These are phyloP conservation scores for Cenchrus purpureus DNA, from an alignment of 176 grass and related monocot species.

Conservation along the genomic window DNA sequence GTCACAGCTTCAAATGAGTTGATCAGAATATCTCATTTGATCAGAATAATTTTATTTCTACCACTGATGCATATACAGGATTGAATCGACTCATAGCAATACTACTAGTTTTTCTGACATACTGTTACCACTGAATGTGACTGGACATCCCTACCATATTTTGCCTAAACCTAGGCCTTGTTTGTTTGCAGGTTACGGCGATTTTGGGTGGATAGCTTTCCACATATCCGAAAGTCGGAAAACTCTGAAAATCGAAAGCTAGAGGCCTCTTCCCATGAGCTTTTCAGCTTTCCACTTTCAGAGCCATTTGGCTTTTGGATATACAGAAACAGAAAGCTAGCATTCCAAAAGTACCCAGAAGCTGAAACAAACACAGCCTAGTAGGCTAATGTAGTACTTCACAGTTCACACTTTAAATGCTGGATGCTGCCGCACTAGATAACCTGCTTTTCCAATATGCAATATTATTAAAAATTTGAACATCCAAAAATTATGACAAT, in stretches of 20 bases:
- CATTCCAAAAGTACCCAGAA: no score
- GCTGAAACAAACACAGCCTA: no score
- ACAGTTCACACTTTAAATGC: conserved; percentile 16
- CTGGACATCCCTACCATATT: not conserved
- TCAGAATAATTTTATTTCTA: conserved; percentile 7
- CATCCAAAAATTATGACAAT: not conserved
- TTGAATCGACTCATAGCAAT: not conserved
- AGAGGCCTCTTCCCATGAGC: no score
- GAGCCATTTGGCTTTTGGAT: no score
- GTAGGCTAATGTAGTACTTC: not conserved
- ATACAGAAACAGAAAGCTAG: no score
- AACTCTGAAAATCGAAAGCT: no score
- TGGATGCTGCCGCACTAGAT: not conserved
- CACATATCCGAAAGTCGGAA: no score
- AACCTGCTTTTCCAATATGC: not conserved
- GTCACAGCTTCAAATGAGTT: not conserved
- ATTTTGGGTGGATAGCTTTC: no score
- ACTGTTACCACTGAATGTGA: not conserved
- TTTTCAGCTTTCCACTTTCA: not conserved
- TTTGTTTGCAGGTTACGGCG: no score
- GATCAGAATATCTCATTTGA: not conserved
- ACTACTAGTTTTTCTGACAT: not conserved
- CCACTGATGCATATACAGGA: not conserved
- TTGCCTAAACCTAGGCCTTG: conserved; percentile 1
- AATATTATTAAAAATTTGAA: not conserved